Percentiles rank a stretch among this genome's conserved stretches.
Evolutionary conservation across 352 stramenopile species (phyloP).

Genomic region (Globisporangium solare): DNA sequence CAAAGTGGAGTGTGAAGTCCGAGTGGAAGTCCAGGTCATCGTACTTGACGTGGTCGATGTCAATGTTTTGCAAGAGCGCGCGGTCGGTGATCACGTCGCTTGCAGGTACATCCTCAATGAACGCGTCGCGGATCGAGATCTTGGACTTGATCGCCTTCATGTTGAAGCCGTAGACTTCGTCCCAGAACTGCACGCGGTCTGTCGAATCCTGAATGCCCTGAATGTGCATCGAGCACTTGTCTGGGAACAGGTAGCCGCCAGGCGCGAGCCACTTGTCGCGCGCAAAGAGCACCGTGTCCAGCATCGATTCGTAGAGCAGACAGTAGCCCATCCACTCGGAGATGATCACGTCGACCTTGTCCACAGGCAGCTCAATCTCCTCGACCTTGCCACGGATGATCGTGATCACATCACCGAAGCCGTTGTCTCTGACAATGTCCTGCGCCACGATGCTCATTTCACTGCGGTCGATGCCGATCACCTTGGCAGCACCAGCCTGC

Average conservation of each 20-base stretch:
- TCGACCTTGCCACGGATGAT: conserved; percentile 95
- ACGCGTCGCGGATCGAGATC: conserved; percentile 93
- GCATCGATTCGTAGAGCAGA: conserved; percentile 97
- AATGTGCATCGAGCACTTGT: conserved; percentile 96
- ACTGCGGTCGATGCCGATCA: conserved; percentile 95
- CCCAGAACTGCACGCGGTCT: conserved; percentile 89
- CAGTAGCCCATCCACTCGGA: conserved; percentile 99
- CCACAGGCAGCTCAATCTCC: conserved; percentile 91
- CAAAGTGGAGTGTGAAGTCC: conserved; percentile 85
- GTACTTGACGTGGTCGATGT: conserved; percentile 88
- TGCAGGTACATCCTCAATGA: conserved; percentile 93
- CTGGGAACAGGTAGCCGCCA: conserved; percentile 94
- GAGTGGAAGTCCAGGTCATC: conserved; percentile 94
- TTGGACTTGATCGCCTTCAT: conserved; percentile 95
- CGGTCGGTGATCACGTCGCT: conserved; percentile 87
- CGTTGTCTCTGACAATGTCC: conserved; percentile 94
- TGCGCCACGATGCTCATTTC: conserved; percentile 93
- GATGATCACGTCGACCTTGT: conserved; percentile 96
- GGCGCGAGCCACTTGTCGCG: conserved; percentile 95
- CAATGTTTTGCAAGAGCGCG: conserved; percentile 82
- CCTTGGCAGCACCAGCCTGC: conserved; percentile 84
- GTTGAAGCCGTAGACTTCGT: conserved; percentile 98
- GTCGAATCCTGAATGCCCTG: conserved; percentile 69
- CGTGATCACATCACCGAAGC: conserved; percentile 87
- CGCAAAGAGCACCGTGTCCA: conserved; percentile 95